Evolutionary conservation across 345 rosid species (phyloP), one percentile per base, ranked within the genome.

Genomic region (Gynandropsis gynandra): DNA sequence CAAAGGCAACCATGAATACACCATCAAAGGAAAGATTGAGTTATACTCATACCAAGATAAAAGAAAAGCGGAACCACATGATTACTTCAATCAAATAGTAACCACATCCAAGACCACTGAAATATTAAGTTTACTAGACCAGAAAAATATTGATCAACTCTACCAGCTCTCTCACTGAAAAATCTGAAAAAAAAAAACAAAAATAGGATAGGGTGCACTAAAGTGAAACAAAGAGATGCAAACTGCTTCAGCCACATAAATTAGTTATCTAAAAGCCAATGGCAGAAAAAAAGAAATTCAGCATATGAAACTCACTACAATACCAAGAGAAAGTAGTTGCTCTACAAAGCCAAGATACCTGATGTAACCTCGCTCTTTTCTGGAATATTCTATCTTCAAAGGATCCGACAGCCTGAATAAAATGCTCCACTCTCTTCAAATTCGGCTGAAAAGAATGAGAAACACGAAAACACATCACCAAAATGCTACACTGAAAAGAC

Each of bases 361-460:
- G 90, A 67, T 85, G 85, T 18, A 80, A 42, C 35, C 76, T 76
- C 17, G 85, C 78, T 72, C 99, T 85, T 78, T 92, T 92, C 76
- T 78, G 90, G 66, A 92, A 92, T 76, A 92, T 92, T 63, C 70
- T 69, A 65, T 92, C 97, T 71, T 92, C 99, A 1, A 58, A 88
- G 8, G 90, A 80, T 67, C 97, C 97, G 53, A 92, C 78, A 46
- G 87, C 89, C 74, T 85, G 99, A 67, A 92, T 85, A 61, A 92
- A 92, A 59, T 76, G 83, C 70, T 88, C 99, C 55, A 92, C 94
- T 58, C 80, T 71, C 45, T 52, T 66, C 69, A 92, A 78, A 72
- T 80, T 71, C 16, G 90, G 95, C 99, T 92, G 79, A 50, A 54
- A 54, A 60, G 43, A 40, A 42, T 7, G 19, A 45, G 14, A 18